Percentiles rank a stretch among this genome's conserved stretches.
Conservation (phyloP, 768 basidiomycete species). For the Lentinula aciculospora region DNA sequence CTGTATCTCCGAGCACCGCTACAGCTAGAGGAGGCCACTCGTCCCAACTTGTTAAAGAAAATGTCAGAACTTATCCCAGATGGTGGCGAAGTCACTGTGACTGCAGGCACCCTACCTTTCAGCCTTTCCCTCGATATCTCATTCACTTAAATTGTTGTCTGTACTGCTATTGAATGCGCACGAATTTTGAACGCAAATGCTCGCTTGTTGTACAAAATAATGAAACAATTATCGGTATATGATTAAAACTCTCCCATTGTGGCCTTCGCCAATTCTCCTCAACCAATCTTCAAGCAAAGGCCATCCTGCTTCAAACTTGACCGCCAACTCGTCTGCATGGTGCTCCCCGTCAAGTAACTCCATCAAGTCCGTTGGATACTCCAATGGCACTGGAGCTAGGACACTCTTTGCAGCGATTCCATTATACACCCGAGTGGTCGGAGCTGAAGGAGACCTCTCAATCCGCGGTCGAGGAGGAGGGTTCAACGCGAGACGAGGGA, state of each 20-base stretch:
- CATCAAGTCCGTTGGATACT: conserved; percentile 54
- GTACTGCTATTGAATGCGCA: not conserved
- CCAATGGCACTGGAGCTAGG: conserved; percentile 14
- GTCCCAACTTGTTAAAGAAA: conserved; percentile 86
- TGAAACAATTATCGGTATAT: conserved; percentile 58
- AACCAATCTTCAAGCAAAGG: conserved; percentile 73
- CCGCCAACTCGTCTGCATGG: conserved; percentile 87
- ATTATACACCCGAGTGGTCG: conserved; percentile 27
- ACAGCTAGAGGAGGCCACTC: conserved; percentile 81
- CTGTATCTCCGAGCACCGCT: conserved; percentile 95
- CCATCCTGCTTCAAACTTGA: conserved; percentile 81
- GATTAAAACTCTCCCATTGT: conserved; percentile 67
- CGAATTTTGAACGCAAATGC: too few relatives aligned
- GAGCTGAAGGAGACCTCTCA: conserved; percentile 54
- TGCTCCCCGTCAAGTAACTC: conserved; percentile 81
- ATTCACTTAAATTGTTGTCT: not conserved
- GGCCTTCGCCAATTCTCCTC: conserved; percentile 50
- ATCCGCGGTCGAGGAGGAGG: conserved; percentile 38
- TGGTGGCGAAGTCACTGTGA: conserved; percentile 81
- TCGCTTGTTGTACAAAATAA: conserved; percentile 11
- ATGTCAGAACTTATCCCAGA: conserved; percentile 74
- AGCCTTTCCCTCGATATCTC: conserved; percentile 60
- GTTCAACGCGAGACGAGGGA: conserved; percentile 10
- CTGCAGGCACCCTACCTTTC: conserved; percentile 87
- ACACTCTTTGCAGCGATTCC: conserved; percentile 7